Conservation (phyloP, 116 monocot genomes). For the Posidonia oceanica region DNA sequence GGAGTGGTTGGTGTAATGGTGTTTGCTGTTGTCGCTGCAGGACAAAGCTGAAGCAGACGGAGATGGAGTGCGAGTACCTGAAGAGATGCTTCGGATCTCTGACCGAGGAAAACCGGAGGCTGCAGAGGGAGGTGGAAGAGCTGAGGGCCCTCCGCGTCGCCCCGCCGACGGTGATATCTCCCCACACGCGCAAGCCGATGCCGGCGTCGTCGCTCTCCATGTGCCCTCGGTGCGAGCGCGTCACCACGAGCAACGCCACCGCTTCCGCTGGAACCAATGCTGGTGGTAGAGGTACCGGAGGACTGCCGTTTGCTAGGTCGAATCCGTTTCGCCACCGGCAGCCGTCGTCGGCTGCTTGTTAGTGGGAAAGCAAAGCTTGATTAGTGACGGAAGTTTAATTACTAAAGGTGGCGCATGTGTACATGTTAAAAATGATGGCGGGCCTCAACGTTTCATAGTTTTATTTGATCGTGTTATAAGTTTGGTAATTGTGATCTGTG, state of each 20-base stretch:
- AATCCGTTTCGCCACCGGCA: background rate
- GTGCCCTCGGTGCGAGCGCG: constrained; percentile 57
- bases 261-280: background rate
- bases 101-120: constrained; percentile 53
- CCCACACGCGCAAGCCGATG: constrained; percentile 37
- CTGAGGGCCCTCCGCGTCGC: constrained; percentile 44
- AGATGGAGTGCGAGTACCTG: constrained; percentile 64
- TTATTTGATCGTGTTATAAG: no score
- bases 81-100: constrained; percentile 49
- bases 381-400: no score
- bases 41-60: constrained; percentile 69
- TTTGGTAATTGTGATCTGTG: no score
- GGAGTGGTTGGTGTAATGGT: no score
- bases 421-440: no score
- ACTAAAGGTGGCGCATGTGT: no score
- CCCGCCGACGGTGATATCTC: constrained; percentile 49
- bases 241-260: constrained; percentile 19
- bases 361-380: background rate
- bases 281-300: no score
- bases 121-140: constrained; percentile 58
- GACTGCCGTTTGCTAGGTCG: background rate
- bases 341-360: background rate
- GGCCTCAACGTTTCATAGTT: no score
- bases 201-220: constrained; percentile 45
- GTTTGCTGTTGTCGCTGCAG: constrained; percentile 6